Evolutionary conservation across 805 yeast genomes (phyloP).

Genomic region (Scheffersomyces ergatensis): DNA sequence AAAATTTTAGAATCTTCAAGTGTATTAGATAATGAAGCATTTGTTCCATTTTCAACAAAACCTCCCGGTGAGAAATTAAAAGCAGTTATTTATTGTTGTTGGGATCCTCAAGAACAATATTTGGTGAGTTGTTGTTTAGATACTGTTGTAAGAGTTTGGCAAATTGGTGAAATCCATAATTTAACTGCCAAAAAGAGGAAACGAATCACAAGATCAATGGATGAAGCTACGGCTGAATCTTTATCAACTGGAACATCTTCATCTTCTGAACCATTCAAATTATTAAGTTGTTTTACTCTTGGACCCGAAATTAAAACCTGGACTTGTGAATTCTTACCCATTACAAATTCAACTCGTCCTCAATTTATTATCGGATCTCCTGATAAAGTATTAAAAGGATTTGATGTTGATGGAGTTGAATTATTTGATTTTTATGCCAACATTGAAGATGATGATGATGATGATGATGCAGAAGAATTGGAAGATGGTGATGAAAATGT

Average conservation of each 20-base stretch:
- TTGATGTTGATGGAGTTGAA: slow-evolving; percentile 36
- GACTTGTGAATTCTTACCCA: slow-evolving; percentile 69
- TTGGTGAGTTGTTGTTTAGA: slow-evolving; percentile 74
- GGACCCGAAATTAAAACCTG: slow-evolving; percentile 39
- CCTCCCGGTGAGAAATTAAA: slow-evolving; percentile 22
- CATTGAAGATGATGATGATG: slow-evolving; percentile 12
- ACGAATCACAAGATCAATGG: slow-evolving; percentile 26
- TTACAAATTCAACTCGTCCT: slow-evolving; percentile 29
- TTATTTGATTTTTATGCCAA: slow-evolving; percentile 42
- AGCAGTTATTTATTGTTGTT: slow-evolving; percentile 63
- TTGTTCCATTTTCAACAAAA: slow-evolving; percentile 22
- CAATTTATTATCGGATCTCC: slow-evolving; percentile 74
- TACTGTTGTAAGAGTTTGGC: slow-evolving; percentile 69
- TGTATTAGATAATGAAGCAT: slow-evolving; percentile 23
- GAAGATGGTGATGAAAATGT: not conserved
- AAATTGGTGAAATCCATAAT: slow-evolving; percentile 35
- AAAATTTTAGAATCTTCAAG: slow-evolving; percentile 28
- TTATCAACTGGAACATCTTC: not conserved
- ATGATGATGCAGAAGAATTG: slow-evolving; percentile 6
- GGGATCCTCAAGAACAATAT: slow-evolving; percentile 71
- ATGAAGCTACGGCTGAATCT: slow-evolving; percentile 4
- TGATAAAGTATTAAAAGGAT: slow-evolving; percentile 53
- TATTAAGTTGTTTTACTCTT: slow-evolving; percentile 35
- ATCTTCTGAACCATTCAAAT: slow-evolving; percentile 11
- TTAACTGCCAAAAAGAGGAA: slow-evolving; percentile 8